Percentiles rank a stretch among this genome's conserved stretches.
Evolutionary conservation across 2,329 filamentous ascomycete genomes (phyloP).

Genomic region (Alternaria sp.): DNA sequence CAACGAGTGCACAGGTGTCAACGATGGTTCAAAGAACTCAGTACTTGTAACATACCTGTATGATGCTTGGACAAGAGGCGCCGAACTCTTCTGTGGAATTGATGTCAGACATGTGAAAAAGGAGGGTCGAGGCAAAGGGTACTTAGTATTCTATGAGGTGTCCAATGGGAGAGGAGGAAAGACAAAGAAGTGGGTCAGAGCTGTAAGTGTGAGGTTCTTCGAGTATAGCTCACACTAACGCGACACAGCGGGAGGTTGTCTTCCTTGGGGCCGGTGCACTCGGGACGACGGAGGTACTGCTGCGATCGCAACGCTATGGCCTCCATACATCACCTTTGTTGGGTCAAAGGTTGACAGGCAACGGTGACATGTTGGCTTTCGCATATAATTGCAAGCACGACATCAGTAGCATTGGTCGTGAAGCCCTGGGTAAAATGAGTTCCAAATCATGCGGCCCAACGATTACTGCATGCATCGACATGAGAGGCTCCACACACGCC

Average conservation of each 20-base stretch:
- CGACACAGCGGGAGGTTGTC: neutral
- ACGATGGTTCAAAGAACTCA: neutral
- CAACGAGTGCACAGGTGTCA: neutral
- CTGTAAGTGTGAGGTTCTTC: neutral
- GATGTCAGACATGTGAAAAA: neutral
- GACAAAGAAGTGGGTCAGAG: neutral
- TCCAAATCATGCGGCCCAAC: neutral
- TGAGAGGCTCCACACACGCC: neutral
- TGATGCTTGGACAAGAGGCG: neutral
- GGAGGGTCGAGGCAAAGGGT: neutral
- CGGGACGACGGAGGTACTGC: neutral
- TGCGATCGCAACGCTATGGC: neutral
- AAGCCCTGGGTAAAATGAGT: neutral
- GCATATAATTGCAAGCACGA: neutral
- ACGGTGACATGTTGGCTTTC: neutral
- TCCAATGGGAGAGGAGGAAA: neutral
- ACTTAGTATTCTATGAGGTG: neutral
- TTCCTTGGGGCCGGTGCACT: neutral
- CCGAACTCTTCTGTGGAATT: neutral
- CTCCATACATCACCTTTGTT: neutral
- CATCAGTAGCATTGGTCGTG: neutral
- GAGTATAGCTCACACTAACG: neutral
- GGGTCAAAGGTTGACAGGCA: neutral
- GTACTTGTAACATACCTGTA: neutral
- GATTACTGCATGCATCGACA: neutral